These are phyloP conservation scores for Nannizziopsis barbatae DNA, from an alignment of 2,329 filamentous ascomycete species.

Conservation along the genomic window DNA sequence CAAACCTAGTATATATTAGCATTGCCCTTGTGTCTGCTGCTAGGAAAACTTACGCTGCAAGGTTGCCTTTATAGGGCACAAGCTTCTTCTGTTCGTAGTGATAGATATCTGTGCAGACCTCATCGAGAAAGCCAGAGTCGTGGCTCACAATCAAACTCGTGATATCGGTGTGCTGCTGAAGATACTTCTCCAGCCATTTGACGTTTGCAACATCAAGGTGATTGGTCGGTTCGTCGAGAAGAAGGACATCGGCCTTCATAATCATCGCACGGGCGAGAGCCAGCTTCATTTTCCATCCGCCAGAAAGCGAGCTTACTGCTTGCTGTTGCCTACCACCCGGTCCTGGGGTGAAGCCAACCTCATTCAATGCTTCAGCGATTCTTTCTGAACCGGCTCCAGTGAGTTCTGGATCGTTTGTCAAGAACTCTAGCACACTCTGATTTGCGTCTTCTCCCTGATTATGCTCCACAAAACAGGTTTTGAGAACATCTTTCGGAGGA, in stretches of 20 bases:
- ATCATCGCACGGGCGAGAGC: slow-evolving; percentile 93
- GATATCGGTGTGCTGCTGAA: slow-evolving; percentile 91
- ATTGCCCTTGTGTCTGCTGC: neutral
- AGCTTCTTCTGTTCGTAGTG: slow-evolving; percentile 99
- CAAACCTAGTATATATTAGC: slow-evolving; percentile 45
- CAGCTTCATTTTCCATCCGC: slow-evolving; percentile 99
- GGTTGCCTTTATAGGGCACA: slow-evolving; percentile 41
- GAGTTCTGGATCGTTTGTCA: slow-evolving; percentile 78
- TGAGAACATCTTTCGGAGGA: slow-evolving; percentile 79
- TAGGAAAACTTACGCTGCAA: slow-evolving; percentile 30
- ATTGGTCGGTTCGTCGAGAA: slow-evolving; percentile 98
- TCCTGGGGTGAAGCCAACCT: slow-evolving; percentile 88
- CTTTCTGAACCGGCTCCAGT: slow-evolving; percentile 65
- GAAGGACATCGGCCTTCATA: slow-evolving; percentile 86
- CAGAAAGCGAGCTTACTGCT: slow-evolving; percentile 86
- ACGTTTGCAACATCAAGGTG: slow-evolving; percentile 95
- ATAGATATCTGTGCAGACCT: slow-evolving; percentile 97
- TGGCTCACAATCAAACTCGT: slow-evolving; percentile 96
- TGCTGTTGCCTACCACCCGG: slow-evolving; percentile 80
- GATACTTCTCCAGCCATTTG: slow-evolving; percentile 88
- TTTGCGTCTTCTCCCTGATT: slow-evolving; percentile 98
- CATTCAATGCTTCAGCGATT: slow-evolving; percentile 70
- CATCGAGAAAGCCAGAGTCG: slow-evolving; percentile 95
- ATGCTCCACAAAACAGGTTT: slow-evolving; percentile 97
- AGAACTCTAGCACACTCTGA: slow-evolving; percentile 88